phyloP scores from a whole-genome alignment of 2,329 filamentous ascomycete genomes.

The Penicillium sp. region DNA sequence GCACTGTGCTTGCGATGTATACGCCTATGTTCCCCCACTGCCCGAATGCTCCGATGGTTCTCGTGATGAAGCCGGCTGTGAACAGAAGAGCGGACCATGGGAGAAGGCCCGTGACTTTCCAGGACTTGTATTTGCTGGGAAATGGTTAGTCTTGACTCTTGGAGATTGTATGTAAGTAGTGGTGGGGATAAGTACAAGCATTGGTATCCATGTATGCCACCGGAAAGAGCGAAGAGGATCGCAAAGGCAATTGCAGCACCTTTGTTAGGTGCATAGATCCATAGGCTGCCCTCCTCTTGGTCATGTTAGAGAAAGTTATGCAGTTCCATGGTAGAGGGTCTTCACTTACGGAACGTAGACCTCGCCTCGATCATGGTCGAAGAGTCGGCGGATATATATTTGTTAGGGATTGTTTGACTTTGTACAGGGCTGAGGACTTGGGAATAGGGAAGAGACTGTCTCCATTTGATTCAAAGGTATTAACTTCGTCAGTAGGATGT shows the following conservation, averaged over 20 bases:
- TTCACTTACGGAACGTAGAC: slow-evolving; percentile 27
- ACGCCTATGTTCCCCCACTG: slow-evolving; percentile 36
- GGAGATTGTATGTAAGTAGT: background rate
- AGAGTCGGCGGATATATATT: background rate
- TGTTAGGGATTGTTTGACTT: background rate
- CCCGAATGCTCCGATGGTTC: slow-evolving; percentile 37
- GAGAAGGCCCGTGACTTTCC: slow-evolving; percentile 42
- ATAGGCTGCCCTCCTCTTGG: slow-evolving; percentile 36
- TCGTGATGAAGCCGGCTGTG: slow-evolving; percentile 37
- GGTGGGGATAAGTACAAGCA: slow-evolving; percentile 28
- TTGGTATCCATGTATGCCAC: slow-evolving; percentile 38
- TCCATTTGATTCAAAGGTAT: background rate
- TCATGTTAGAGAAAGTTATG: slow-evolving; percentile 8
- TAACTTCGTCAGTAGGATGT: background rate
- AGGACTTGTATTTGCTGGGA: slow-evolving; percentile 38
- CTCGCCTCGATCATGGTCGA: slow-evolving; percentile 23
- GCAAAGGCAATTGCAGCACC: slow-evolving; percentile 42
- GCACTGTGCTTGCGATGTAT: slow-evolving; percentile 40
- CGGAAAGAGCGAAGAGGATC: slow-evolving; percentile 40
- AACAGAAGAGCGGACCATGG: slow-evolving; percentile 44
- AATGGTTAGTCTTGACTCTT: slow-evolving; percentile 11
- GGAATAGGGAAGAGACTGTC: background rate
- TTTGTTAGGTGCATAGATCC: slow-evolving; percentile 43
- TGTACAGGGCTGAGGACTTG: background rate
- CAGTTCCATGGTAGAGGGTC: background rate